These are phyloP conservation scores for Podaxis mareebaensis DNA, from an alignment of 768 basidiomycete species.

Conservation along the genomic window DNA sequence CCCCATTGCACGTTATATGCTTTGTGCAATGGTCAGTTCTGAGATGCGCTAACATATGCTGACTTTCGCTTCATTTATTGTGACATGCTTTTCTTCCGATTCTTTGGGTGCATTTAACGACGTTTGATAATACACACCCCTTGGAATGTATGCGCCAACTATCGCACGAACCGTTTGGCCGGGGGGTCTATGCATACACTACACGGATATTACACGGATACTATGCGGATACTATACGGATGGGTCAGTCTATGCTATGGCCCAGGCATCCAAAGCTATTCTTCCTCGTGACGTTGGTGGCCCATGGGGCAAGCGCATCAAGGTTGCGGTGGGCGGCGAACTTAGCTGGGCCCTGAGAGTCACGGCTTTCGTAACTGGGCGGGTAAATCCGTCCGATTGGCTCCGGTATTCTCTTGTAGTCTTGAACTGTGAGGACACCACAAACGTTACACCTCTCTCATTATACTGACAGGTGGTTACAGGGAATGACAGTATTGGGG, in stretches of 20 bases:
- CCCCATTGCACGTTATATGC: background rate
- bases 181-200: background rate
- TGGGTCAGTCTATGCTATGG: conserved; percentile 60
- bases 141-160: background rate
- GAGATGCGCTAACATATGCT: background rate
- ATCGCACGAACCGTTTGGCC: background rate
- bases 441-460: background rate
- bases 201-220: background rate
- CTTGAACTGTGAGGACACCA: conserved; percentile 50
- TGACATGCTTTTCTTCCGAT: background rate
- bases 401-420: conserved; percentile 70
- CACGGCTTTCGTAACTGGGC: conserved; percentile 60
- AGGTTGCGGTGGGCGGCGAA: conserved; percentile 54
- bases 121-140: background rate
- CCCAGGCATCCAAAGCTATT: conserved; percentile 69
- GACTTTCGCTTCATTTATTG: background rate
- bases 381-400: conserved; percentile 55
- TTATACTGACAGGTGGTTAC: background rate
- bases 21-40: background rate
- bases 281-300: conserved; percentile 66
- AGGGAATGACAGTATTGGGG: conserved; percentile 51
- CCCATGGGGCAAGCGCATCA: conserved; percentile 64
- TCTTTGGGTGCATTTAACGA: background rate
- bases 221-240: background rate
- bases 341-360: conserved; percentile 58